phyloP scores from a whole-genome alignment of 306 rosid species.

The Glycine soja region DNA sequence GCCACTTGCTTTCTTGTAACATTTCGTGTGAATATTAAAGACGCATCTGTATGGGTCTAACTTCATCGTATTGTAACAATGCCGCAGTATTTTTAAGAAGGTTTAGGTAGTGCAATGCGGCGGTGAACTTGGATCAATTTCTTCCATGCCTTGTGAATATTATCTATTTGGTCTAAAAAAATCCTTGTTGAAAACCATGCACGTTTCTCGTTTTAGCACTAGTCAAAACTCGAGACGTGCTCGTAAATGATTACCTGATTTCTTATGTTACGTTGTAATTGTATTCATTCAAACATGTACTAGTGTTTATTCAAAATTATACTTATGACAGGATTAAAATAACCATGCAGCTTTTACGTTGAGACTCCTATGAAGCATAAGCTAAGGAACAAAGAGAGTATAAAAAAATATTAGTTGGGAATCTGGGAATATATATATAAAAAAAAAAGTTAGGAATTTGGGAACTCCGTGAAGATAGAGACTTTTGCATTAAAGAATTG shows the following conservation, averaged over 20 bases:
- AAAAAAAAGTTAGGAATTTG: neutral
- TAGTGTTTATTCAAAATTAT: neutral
- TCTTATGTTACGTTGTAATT: neutral
- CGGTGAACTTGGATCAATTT: slow-evolving; percentile 30
- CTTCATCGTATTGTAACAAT: slow-evolving; percentile 4
- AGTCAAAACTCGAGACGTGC: slow-evolving; percentile 32
- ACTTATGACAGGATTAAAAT: neutral
- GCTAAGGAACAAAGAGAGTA: neutral
- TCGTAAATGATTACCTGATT: neutral
- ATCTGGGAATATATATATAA: no score
- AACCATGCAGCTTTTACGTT: neutral
- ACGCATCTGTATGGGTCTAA: slow-evolving; percentile 44
- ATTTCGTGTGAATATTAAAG: slow-evolving; percentile 53
- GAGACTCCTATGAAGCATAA: neutral
- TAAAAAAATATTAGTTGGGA: no score
- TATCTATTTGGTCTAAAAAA: slow-evolving; percentile 42
- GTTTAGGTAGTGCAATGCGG: slow-evolving; percentile 35
- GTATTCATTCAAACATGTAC: neutral
- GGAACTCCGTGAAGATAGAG: neutral
- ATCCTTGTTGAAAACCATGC: slow-evolving; percentile 7
- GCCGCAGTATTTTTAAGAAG: slow-evolving; percentile 13
- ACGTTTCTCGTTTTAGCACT: neutral
- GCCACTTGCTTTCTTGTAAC: slow-evolving; percentile 49
- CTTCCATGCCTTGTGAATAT: neutral
- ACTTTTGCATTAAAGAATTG: slow-evolving; percentile 1